These are phyloP conservation scores for Balakata baccata DNA, from an alignment of 345 rosid genomes.

Conservation along the genomic window DNA sequence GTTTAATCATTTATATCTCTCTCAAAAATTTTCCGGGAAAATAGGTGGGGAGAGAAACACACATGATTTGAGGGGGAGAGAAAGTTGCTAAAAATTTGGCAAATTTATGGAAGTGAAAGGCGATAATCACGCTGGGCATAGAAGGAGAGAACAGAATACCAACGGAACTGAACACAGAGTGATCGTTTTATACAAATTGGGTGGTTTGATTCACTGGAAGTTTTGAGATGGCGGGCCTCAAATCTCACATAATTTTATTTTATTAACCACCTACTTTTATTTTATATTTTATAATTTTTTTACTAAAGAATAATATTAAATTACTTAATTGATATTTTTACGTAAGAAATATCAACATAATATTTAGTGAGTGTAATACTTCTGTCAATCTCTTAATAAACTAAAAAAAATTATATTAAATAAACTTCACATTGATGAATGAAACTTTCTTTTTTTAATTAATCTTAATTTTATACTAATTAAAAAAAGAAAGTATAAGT, in stretches of 20 bases:
- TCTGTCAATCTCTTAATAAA: too few relatives aligned
- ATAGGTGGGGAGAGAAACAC: slow-evolving; percentile 2
- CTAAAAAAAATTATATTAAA: too few relatives aligned
- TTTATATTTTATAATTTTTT: neutral
- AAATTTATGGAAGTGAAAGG: slow-evolving; percentile 4
- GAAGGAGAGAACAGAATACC: neutral
- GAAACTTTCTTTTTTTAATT: too few relatives aligned
- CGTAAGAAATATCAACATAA: too few relatives aligned
- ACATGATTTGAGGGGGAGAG: neutral
- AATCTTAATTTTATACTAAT: too few relatives aligned
- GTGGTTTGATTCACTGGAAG: too few relatives aligned
- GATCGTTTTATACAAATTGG: neutral
- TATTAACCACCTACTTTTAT: neutral
- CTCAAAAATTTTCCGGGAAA: neutral
- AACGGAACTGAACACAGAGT: neutral
- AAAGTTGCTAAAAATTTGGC: neutral
- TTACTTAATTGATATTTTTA: too few relatives aligned
- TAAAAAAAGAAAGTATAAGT: too few relatives aligned
- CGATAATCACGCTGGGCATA: slow-evolving; percentile 12
- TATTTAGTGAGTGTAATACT: too few relatives aligned
- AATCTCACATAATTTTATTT: neutral
- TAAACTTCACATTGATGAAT: too few relatives aligned
- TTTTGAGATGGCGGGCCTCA: slow-evolving; percentile 1
- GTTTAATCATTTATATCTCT: neutral
- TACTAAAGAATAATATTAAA: too few relatives aligned